A percentile compares a stretch with the other conserved stretches of the same genome.
Conservation (phyloP, 441 rosid species). For the Adansonia grandidieri region DNA sequence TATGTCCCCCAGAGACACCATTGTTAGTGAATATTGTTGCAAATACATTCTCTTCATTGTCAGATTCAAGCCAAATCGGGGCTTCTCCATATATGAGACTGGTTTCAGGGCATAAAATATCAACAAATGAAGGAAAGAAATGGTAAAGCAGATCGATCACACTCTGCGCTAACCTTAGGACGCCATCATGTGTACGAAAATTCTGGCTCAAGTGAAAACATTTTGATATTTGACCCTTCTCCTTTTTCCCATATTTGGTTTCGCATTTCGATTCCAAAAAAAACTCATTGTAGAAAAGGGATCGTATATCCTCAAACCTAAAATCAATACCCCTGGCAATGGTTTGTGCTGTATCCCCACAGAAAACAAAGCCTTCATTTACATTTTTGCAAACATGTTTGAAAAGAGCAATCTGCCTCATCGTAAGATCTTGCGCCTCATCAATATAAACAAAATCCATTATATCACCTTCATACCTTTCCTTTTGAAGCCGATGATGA, state of each 20-base stretch:
- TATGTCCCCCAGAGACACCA: constrained; percentile 21
- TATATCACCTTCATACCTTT: constrained; percentile 32
- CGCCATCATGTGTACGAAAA: constrained; percentile 61
- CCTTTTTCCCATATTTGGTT: constrained; percentile 27
- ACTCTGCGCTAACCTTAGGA: constrained; percentile 60
- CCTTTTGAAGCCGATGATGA: constrained; percentile 42
- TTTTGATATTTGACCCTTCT: constrained; percentile 49
- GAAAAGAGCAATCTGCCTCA: constrained; percentile 58
- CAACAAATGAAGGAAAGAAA: constrained; percentile 46
- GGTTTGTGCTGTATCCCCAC: constrained; percentile 62
- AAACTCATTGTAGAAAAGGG: constrained; percentile 50
- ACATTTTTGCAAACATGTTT: constrained; percentile 50
- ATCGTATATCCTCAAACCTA: constrained; percentile 40
- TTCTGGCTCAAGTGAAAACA: constrained; percentile 53
- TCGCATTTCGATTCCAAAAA: constrained; percentile 33
- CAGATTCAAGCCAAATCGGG: constrained; percentile 49
- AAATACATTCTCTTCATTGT: constrained; percentile 41
- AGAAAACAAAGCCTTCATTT: constrained; percentile 54
- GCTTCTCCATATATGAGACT: constrained; percentile 54
- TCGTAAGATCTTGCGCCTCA: constrained; percentile 72
- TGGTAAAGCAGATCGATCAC: constrained; percentile 52
- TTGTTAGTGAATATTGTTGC: constrained; percentile 44
- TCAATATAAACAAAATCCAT: constrained; percentile 62
- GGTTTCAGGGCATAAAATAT: constrained; percentile 46
- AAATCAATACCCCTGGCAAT: constrained; percentile 42